Base-by-base conservation (phyloP, 108 stramenopile species). In the Fragilariopsis cylindrus region DNA sequence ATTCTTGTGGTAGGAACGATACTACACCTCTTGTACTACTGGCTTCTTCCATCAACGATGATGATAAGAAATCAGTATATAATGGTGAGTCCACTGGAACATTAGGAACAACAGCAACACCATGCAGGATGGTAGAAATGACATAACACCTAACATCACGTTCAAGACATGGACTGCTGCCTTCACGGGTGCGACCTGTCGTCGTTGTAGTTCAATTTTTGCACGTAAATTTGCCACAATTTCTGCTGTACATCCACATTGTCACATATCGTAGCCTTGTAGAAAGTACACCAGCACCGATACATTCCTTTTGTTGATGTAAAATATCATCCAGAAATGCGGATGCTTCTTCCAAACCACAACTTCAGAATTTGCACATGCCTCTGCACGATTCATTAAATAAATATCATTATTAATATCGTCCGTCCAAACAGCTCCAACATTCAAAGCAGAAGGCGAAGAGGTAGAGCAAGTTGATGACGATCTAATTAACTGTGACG, bases 281-380 rank as follows among this genome's bases (percentile, higher is more conserved):
- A 3, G 57, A 60, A 8, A 63, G 43, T 45, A 69, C 81, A 41
- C 21, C 65, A 3, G 79, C 83, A 44, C 75, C 79, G 42, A 76
- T 83, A 65, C 90, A 91, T 1, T 70, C 78, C 43, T 69, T 70
- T 56, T 91, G 87, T 13, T 83, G 45, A 9, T 68, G 81, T 13
- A 91, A 55, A 6, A 91, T 74, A 50, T 85, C 85, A 49, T 81
- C 80, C 11, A 91, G 66, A 57, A 76, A 84, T 4, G 18, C 13
- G 56, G 78, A 74, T 40, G 90, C 86, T 47, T 71, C 77, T 18
- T 91, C 88, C 69, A 89, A 52, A 12, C 84, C 74, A 67, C 87
- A 88, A 3, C 75, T 71, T 91, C 90, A 0, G 86, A 87, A 74
- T 80, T 5, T 46, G 85, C 88, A 60, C 90, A 91, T 48, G 75